Conservation (phyloP, 345 rosid genomes). For the Arabis hirsuta region DNA sequence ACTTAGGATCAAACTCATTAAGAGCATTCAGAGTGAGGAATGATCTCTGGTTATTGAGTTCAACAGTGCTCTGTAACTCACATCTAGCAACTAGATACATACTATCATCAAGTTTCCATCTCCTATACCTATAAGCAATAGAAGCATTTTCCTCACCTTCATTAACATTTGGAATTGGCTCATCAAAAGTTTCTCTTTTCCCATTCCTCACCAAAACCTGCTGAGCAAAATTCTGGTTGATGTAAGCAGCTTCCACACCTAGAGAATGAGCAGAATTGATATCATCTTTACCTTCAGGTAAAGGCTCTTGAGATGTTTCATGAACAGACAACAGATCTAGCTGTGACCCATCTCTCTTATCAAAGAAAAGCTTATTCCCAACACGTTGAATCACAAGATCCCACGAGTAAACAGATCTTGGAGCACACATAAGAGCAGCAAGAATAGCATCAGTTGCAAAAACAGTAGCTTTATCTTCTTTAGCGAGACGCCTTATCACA, state of each 20-base stretch:
- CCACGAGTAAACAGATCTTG: conserved; percentile 97
- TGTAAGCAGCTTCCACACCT: conserved; percentile 77
- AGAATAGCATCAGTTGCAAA: conserved; percentile 87
- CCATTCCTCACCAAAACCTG: conserved; percentile 88
- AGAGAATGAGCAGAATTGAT: conserved; percentile 50
- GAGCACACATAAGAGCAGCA: conserved; percentile 86
- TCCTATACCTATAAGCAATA: conserved; percentile 86
- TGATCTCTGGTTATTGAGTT: conserved; percentile 75
- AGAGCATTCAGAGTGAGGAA: conserved; percentile 90
- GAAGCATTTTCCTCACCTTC: conserved; percentile 99
- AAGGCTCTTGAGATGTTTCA: conserved; percentile 90
- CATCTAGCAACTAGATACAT: conserved; percentile 84
- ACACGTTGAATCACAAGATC: conserved; percentile 94
- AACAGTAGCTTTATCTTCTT: conserved; percentile 93
- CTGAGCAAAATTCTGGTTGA: conserved; percentile 54
- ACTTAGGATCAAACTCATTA: conserved; percentile 92
- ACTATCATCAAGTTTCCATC: conserved; percentile 91
- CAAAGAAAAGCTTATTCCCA: conserved; percentile 92
- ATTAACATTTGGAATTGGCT: conserved; percentile 83
- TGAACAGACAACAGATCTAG: conserved; percentile 88
- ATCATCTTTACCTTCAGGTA: conserved; percentile 45
- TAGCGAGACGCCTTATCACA: conserved; percentile 81
- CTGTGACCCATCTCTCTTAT: conserved; percentile 89
- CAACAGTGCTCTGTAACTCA: conserved; percentile 89
- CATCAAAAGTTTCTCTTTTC: conserved; percentile 79